A percentile compares a stretch with the other conserved stretches of the same genome.
Evolutionary conservation across 2,329 filamentous ascomycete genomes (phyloP).

Genomic region (Niveomyces coronatus): DNA sequence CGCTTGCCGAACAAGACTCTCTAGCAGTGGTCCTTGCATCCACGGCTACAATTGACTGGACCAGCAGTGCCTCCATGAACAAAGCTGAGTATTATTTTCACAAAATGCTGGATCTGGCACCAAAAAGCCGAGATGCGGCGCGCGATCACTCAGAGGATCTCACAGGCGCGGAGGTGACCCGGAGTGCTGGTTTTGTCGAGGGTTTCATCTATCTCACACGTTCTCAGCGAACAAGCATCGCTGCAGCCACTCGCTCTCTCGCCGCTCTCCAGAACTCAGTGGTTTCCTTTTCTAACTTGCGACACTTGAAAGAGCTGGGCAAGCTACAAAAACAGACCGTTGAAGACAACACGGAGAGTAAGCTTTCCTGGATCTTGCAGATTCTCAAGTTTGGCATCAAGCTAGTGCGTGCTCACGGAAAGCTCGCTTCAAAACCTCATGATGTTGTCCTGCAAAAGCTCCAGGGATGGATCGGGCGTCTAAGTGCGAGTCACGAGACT

Average conservation of each 20-base stretch:
- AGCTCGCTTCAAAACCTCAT: slow-evolving; percentile 46
- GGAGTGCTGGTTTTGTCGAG: slow-evolving; percentile 79
- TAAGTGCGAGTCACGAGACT: slow-evolving; percentile 32
- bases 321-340: slow-evolving; percentile 15
- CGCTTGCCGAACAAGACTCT: slow-evolving; percentile 63
- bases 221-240: slow-evolving; percentile 45
- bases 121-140: slow-evolving; percentile 53
- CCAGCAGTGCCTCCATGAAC: slow-evolving; percentile 14
- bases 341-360: slow-evolving; percentile 17
- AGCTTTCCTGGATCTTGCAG: slow-evolving; percentile 52
- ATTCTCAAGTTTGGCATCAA: slow-evolving; percentile 54
- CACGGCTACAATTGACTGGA: slow-evolving; percentile 29
- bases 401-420: slow-evolving; percentile 56
- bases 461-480: slow-evolving; percentile 36
- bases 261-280: slow-evolving; percentile 29
- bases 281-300: slow-evolving; percentile 19
- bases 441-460: slow-evolving; percentile 34
- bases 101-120: slow-evolving; percentile 64
- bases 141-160: slow-evolving; percentile 77
- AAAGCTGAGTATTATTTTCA: slow-evolving; percentile 65
- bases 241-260: slow-evolving; percentile 27
- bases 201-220: slow-evolving; percentile 62
- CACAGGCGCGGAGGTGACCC: slow-evolving; percentile 65
- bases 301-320: slow-evolving; percentile 18
- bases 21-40: slow-evolving; percentile 58